A percentile compares a stretch with the other conserved stretches of the same genome.
These are phyloP conservation scores for Neurospora tetraspora DNA, from an alignment of 495 filamentous ascomycete genomes.

Conservation along the genomic window DNA sequence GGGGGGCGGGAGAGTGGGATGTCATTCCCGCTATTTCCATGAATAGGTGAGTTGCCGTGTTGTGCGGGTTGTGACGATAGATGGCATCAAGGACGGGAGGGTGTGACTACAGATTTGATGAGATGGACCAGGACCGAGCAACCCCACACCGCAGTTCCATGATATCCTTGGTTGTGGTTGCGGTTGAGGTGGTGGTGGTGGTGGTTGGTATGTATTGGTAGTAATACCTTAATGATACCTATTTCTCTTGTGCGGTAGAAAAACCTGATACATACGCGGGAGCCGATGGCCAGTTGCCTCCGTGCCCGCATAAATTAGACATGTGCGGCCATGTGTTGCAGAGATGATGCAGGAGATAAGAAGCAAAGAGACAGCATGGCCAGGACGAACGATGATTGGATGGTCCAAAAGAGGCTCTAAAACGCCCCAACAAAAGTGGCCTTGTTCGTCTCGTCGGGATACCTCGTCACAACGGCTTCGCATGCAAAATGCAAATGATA, in stretches of 20 bases:
- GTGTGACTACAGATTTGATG: not conserved
- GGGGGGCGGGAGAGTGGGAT: not conserved
- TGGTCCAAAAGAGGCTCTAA: not conserved
- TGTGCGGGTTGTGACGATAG: not conserved
- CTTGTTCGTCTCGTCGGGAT: not conserved
- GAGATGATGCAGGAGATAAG: not conserved
- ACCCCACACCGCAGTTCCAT: not conserved
- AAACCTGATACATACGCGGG: not conserved
- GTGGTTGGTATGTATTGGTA: not conserved
- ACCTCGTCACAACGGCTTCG: not conserved
- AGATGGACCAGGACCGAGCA: not conserved
- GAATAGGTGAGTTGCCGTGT: not conserved
- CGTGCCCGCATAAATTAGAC: not conserved
- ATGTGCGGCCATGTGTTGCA: not conserved
- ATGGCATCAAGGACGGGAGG: not conserved
- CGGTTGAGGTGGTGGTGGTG: not conserved
- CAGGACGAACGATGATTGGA: not conserved
- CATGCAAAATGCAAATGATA: not conserved
- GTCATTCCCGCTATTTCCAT: not conserved
- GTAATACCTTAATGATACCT: not conserved
- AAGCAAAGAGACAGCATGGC: not conserved
- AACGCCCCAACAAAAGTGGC: not conserved
- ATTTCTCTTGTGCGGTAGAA: not conserved
- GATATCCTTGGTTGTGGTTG: not conserved
- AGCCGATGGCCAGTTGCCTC: not conserved